phyloP scores from a whole-genome alignment of 345 rosid species.

The Syzygium jambos region DNA sequence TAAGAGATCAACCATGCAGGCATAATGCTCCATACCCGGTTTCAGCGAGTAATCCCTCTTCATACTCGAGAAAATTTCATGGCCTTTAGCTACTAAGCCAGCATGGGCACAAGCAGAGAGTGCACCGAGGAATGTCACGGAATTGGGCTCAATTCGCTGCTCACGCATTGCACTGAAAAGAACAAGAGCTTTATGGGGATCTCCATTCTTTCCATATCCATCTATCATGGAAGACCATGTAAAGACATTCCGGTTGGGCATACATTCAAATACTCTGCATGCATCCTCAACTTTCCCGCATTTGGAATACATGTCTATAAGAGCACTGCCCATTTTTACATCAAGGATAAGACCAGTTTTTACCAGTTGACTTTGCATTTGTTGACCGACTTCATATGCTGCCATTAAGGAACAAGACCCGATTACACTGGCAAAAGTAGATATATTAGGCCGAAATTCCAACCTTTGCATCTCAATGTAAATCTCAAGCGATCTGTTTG shows the following conservation, averaged over 20 bases:
- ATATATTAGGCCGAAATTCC: constrained; percentile 51
- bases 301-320: constrained; percentile 86
- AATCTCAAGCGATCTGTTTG: constrained; percentile 38
- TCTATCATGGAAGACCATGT: constrained; percentile 96
- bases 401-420: constrained; percentile 80
- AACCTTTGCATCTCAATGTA: constrained; percentile 59
- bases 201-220: constrained; percentile 91
- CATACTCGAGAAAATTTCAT: constrained; percentile 70
- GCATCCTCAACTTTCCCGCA: constrained; percentile 69
- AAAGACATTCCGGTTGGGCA: constrained; percentile 68
- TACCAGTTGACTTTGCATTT: constrained; percentile 66
- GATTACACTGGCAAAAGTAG: constrained; percentile 70
- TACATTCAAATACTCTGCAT: constrained; percentile 42
- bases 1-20: constrained; percentile 86
- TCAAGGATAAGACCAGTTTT: constrained; percentile 38
- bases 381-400: constrained; percentile 53
- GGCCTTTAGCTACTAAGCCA: constrained; percentile 64
- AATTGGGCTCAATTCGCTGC: constrained; percentile 41
- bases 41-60: constrained; percentile 51
- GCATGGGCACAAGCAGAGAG: constrained; percentile 85
- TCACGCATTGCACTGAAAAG: constrained; percentile 55
- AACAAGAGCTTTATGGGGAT: constrained; percentile 58
- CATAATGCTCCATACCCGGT: constrained; percentile 88
- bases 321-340: constrained; percentile 79
- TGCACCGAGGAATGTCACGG: constrained; percentile 83